phyloP scores from a whole-genome alignment of 768 basidiomycete genomes.

The Boletus sp. region DNA sequence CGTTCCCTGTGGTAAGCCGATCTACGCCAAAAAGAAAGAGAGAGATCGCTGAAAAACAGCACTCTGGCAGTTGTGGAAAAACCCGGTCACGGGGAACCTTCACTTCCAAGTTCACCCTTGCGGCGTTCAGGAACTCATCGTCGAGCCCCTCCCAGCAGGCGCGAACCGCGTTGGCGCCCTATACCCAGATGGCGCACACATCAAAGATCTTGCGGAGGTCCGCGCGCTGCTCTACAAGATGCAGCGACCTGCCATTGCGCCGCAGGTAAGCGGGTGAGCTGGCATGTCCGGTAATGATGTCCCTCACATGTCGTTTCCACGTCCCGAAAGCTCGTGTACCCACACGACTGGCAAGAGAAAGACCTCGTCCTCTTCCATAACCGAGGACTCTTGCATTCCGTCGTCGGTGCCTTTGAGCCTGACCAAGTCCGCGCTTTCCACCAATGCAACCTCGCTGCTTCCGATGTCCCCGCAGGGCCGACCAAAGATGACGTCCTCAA shows the following conservation, averaged over 20 bases:
- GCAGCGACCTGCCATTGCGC: slow-evolving; percentile 88
- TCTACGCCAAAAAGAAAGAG: background rate
- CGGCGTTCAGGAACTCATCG: slow-evolving; percentile 60
- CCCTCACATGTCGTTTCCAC: background rate
- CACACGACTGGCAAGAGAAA: slow-evolving; percentile 78
- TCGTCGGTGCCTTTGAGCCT: slow-evolving; percentile 60
- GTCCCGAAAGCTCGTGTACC: slow-evolving; percentile 60
- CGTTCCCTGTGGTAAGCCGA: slow-evolving; percentile 56
- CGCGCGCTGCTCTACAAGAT: slow-evolving; percentile 78
- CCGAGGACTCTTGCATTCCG: slow-evolving; percentile 63
- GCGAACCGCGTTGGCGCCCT: slow-evolving; percentile 60
- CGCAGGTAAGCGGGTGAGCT: slow-evolving; percentile 41
- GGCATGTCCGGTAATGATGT: background rate
- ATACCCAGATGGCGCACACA: slow-evolving; percentile 78
- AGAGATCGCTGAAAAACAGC: background rate
- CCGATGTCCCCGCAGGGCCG: slow-evolving; percentile 49
- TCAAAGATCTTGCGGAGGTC: slow-evolving; percentile 72
- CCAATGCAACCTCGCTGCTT: slow-evolving; percentile 59
- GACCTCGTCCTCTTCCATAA: slow-evolving; percentile 75
- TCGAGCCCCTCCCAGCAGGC: slow-evolving; percentile 70
- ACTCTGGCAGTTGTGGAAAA: slow-evolving; percentile 76
- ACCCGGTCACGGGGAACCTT: slow-evolving; percentile 76
- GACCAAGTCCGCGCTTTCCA: slow-evolving; percentile 51
- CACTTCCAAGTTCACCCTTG: slow-evolving; percentile 93
- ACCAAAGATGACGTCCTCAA: slow-evolving; percentile 41